Base-by-base conservation (phyloP, 2,329 filamentous ascomycete genomes). In the Hypocrella siamensis region DNA sequence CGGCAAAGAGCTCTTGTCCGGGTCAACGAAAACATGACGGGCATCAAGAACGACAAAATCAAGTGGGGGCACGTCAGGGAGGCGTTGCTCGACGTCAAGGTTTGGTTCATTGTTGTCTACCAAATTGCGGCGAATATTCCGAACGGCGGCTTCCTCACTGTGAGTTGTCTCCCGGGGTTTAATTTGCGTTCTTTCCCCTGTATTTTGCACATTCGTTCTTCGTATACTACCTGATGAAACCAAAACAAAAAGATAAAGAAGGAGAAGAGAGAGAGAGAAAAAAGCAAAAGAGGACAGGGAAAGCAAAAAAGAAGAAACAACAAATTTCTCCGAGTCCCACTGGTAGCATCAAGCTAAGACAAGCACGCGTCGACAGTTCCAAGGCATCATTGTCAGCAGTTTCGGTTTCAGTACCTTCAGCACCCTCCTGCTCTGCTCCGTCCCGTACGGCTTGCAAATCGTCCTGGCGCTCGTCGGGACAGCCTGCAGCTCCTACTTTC, bases 1-100 rank as follows among this genome's bases (percentile, higher is more conserved):
- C 42, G 46, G 2, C 35, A 36, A 10, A 46, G 49, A 17, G 52
- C 51, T 5, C 31, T 54, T 6, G 35, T 46, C 26, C 45, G 53
- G 1, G 44, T 56, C 15, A 39, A 46, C 21, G 42, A 42, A 5
- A 52, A 55, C 39, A 47, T 47, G 41, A 56, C 53, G 1, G 51
- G 52, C 5, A 48, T 54, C 16, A 47, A 51, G 36, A 53, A 45
- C 32, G 22, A 41, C 27, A 30, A 38, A 15, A 40, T 45, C 18
- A 45, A 47, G 30, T 42, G 44, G 38, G 19, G 30, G 3, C 46
- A 47, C 19, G 38, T 37, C 21, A 28, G 28, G 5, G 46, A 51
- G 31, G 46, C 41, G 0, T 26, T 49, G 5, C 28, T 40, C 7
- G 48, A 51, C 17, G 19, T 35, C 8, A 48, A 49, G 32, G 36